A percentile compares a stretch with the other conserved stretches of the same genome.
These are phyloP conservation scores for Fusarium sp. DNA, from an alignment of 2,329 filamentous ascomycete genomes.

Conservation along the genomic window DNA sequence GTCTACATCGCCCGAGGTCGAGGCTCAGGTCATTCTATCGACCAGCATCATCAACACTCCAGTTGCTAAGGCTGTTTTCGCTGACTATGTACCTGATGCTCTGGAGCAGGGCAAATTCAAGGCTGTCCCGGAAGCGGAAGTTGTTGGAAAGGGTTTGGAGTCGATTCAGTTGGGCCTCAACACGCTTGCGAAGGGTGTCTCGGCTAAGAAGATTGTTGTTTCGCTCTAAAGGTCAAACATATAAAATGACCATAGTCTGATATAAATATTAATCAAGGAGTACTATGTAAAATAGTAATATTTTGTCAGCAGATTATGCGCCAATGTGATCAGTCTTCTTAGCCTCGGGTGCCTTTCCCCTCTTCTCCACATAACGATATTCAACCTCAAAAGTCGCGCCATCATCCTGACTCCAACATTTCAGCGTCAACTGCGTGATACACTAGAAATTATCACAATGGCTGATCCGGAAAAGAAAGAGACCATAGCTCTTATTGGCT, in stretches of 20 bases:
- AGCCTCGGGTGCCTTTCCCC: slow-evolving; percentile 33
- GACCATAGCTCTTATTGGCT: slow-evolving; percentile 36
- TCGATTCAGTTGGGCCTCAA: slow-evolving; percentile 23
- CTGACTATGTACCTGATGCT: slow-evolving; percentile 27
- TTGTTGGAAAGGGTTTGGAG: slow-evolving; percentile 28
- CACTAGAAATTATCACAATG: background rate
- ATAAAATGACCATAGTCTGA: too few relatives aligned
- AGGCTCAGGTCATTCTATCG: slow-evolving; percentile 18
- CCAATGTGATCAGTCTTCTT: background rate
- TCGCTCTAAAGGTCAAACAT: background rate
- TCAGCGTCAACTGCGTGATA: background rate
- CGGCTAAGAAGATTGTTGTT: slow-evolving; percentile 36
- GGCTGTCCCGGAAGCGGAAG: slow-evolving; percentile 24
- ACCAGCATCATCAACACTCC: slow-evolving; percentile 25
- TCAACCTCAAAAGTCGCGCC: slow-evolving; percentile 1
- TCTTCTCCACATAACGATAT: slow-evolving; percentile 14
- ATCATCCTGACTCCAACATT: background rate
- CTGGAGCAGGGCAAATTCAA: slow-evolving; percentile 26
- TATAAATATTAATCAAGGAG: background rate
- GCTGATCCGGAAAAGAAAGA: background rate
- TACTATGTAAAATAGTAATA: background rate
- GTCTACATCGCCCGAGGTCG: background rate
- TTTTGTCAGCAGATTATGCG: background rate
- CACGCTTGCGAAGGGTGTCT: slow-evolving; percentile 29
- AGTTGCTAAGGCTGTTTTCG: slow-evolving; percentile 32